Base-by-base conservation (phyloP, 106 monocot species). In the Allium sativum region DNA sequence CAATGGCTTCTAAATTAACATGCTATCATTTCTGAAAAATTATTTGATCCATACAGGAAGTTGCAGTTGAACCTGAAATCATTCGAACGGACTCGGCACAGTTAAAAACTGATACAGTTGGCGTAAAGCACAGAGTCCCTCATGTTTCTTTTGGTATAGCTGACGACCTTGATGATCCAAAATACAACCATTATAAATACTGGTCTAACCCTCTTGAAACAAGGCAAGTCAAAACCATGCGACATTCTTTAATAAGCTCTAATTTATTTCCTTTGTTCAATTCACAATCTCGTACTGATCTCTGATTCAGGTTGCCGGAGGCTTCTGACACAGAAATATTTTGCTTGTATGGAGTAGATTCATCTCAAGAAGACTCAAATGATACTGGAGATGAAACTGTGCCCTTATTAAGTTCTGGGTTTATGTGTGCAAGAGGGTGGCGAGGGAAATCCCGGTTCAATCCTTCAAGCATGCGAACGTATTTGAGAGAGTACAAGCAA, bases 151-250 rank as follows among this genome's bases (percentile, higher is more conserved):
- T 79, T 73, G 84, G 84, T 41, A 65, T 78, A 45, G 84, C 79
- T 2, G 84, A 84, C 7, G 46, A 84, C 50, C 63, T 84, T 46
- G 69, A 69, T 57, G 79, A 84, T 31, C 57, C 76, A 1, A 76
- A 76, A 55, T 84, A 84, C 62, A 51, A 72, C 40, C 76, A 79
- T 18, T 76, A 76, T 51, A 84, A 79, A 56, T 73, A 79, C 52
- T 84, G 84, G 84, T 84, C 84, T 4, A 84, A 84, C 21, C 79
- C 84, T 52, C 69, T 84, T 46, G 79, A 79, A 51, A 79, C 73
- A 53, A 73, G 55, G 84, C 76, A 44, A 75, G 74, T 53, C 2
- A 52, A 41, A 52, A 12, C 10, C 40, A n/a, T n/a, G 7, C 2
- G 12, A 44, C 48, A 50, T 11, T 5, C 15, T 15, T 50, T 15